Evolutionary conservation across 495 filamentous ascomycete species (phyloP).

Genomic region (Rostrohypoxylon terebratum): DNA sequence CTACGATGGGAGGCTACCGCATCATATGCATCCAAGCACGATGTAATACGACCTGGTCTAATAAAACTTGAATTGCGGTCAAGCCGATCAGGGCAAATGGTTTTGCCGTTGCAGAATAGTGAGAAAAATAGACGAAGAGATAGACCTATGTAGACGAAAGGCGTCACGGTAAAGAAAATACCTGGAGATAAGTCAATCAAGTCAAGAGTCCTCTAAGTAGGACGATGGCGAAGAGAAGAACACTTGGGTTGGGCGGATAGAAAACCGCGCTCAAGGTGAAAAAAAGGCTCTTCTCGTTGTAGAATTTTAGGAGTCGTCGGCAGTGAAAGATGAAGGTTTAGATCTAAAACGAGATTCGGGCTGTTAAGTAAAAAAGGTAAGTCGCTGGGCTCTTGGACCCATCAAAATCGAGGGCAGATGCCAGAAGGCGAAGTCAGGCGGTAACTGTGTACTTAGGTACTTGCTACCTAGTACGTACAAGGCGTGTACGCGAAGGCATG

Average conservation of each 20-base stretch:
- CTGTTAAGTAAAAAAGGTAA: conserved; percentile 4
- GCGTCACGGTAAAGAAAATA: conserved; percentile 25
- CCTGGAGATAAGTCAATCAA: conserved; percentile 30
- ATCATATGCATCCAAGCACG: conserved; percentile 33
- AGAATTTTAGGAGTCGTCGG: conserved; percentile 17
- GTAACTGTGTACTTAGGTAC: background rate
- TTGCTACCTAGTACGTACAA: background rate
- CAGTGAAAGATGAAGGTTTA: conserved; percentile 8
- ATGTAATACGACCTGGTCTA: conserved; percentile 13
- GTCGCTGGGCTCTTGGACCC: background rate
- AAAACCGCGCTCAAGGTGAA: conserved; percentile 33
- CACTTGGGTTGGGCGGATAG: conserved; percentile 19
- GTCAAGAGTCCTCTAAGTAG: conserved; percentile 28
- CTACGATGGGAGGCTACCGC: conserved; percentile 47
- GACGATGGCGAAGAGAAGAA: conserved; percentile 1
- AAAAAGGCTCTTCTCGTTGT: conserved; percentile 16
- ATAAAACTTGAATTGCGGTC: conserved; percentile 15
- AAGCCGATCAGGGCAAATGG: conserved; percentile 33
- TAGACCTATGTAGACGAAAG: conserved; percentile 8
- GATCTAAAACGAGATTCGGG: background rate
- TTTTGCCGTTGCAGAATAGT: conserved; percentile 11
- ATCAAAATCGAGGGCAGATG: background rate
- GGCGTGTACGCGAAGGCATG: background rate
- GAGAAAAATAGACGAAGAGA: background rate
- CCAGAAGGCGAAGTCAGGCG: background rate